Evolutionary conservation across 768 basidiomycete genomes (phyloP).

Genomic region (Mycena leptocephala): DNA sequence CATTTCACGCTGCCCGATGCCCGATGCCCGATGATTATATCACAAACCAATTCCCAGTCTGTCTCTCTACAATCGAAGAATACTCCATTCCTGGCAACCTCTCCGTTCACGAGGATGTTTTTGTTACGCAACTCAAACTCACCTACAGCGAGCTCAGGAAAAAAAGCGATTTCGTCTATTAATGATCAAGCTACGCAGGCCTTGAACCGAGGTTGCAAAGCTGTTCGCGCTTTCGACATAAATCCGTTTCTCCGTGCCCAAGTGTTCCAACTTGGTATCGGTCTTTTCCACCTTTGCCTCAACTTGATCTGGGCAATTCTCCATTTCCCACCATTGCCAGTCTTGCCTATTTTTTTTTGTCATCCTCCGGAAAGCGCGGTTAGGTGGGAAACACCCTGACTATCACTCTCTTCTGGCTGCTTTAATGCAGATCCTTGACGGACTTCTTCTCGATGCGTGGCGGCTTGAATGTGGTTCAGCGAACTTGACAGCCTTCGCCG

Average conservation of each 20-base stretch:
- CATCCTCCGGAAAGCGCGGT: constrained; percentile 47
- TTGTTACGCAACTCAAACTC: neutral
- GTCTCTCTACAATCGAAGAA: constrained; percentile 48
- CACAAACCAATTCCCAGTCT: constrained; percentile 43
- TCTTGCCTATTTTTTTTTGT: constrained; percentile 49
- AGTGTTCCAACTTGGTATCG: no score
- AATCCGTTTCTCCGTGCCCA: no score
- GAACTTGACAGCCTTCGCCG: no score
- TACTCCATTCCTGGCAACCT: constrained; percentile 47
- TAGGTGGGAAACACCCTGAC: no score
- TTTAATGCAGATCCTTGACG: no score
- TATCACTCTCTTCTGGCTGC: no score
- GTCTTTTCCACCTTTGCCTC: no score
- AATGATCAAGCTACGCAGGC: no score
- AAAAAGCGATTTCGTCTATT: neutral
- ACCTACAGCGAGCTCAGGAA: neutral
- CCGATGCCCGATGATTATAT: constrained; percentile 39
- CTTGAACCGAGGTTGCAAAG: no score
- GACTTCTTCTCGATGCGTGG: no score
- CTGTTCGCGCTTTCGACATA: no score
- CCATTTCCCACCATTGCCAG: constrained; percentile 47
- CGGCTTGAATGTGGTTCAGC: no score
- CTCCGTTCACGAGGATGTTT: constrained; percentile 40
- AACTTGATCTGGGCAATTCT: constrained; percentile 53
- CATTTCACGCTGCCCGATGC: constrained; percentile 31